Evolutionary conservation across 805 yeast genomes (phyloP).

Genomic region (Kregervanrija delftensis): DNA sequence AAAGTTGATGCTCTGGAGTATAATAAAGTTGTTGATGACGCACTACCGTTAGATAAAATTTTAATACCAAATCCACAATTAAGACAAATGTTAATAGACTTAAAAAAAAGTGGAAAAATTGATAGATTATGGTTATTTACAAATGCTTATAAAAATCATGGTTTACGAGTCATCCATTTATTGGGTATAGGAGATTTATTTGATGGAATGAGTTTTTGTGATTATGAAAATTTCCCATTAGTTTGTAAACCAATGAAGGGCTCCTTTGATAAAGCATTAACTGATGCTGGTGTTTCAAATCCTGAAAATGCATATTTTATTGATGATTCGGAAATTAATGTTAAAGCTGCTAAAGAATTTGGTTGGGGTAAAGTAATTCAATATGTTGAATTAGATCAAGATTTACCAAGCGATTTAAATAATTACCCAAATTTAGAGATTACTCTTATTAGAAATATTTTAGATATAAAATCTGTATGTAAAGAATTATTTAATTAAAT

Average conservation of each 20-base stretch:
- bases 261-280: conserved; percentile 60
- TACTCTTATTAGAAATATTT: conserved; percentile 47
- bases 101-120: conserved; percentile 43
- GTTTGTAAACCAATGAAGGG: conserved; percentile 84
- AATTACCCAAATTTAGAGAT: conserved; percentile 34
- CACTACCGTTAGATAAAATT: conserved; percentile 78
- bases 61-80: conserved; percentile 53
- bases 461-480: conserved; percentile 44
- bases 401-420: conserved; percentile 32
- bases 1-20: conserved; percentile 84
- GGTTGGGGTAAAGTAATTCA: conserved; percentile 74
- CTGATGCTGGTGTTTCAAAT: conserved; percentile 50
- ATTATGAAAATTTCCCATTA: conserved; percentile 63
- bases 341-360: conserved; percentile 59
- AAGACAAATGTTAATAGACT: conserved; percentile 42
- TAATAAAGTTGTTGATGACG: conserved; percentile 84
- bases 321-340: conserved; percentile 81
- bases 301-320: conserved; percentile 59
- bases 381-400: conserved; percentile 65
- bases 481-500: conserved; percentile 40
- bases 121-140: conserved; percentile 87
- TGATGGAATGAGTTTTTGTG: conserved; percentile 92
- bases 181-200: conserved; percentile 88
- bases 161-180: conserved; percentile 66
- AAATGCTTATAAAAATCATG: conserved; percentile 91